Evolutionary conservation across 768 basidiomycete genomes (phyloP).

Genomic region (Leccinum broughii): DNA sequence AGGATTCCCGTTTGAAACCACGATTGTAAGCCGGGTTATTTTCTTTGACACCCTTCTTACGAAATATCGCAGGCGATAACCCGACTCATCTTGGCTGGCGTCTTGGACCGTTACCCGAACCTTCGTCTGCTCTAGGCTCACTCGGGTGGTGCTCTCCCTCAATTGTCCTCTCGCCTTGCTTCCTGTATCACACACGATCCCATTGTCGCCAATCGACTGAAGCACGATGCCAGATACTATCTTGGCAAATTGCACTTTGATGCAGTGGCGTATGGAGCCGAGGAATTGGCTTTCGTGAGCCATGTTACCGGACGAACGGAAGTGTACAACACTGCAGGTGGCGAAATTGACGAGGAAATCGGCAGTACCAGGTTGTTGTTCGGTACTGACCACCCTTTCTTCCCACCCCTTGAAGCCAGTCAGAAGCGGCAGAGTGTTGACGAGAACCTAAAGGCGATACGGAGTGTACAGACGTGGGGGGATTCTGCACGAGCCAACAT

Average conservation of each 20-base stretch:
- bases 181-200: conserved; percentile 89
- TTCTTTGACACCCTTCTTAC: conserved; percentile 9
- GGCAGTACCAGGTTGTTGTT: no score
- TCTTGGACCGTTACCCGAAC: conserved; percentile 74
- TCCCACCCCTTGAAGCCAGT: conserved; percentile 40
- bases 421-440: conserved; percentile 85
- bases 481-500: conserved; percentile 65
- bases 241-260: conserved; percentile 79
- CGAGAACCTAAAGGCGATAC: conserved; percentile 82
- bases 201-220: conserved; percentile 66
- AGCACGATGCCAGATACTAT: conserved; percentile 84
- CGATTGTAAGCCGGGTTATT: conserved; percentile 54
- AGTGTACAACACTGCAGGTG: no score
- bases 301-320: conserved; percentile 39
- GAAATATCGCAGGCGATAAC: conserved; percentile 54
- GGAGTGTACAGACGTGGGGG: conserved; percentile 21
- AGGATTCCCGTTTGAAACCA: conserved; percentile 91
- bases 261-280: conserved; percentile 84
- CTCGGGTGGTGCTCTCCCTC: conserved; percentile 82
- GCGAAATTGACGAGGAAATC: no score
- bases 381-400: no score
- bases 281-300: conserved; percentile 79
- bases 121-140: conserved; percentile 83
- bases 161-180: conserved; percentile 79
- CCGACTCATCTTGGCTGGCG: conserved; percentile 77